Percentiles rank a stretch among this genome's conserved stretches.
Conservation (phyloP, 345 rosid species). For the Nasturtium officinale region DNA sequence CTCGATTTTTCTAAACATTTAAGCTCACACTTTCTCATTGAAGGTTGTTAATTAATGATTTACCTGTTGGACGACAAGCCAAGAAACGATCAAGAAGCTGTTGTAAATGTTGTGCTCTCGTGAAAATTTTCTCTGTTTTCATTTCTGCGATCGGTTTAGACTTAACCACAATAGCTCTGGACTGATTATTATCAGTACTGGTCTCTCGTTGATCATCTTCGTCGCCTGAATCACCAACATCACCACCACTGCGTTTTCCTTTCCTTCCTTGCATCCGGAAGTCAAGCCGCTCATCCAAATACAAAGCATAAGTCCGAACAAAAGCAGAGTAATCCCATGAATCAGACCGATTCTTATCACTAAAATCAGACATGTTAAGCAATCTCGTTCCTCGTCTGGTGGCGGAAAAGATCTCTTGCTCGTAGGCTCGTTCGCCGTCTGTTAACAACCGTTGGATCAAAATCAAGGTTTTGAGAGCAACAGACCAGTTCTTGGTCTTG, state of each 20-base stretch:
- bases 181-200: background rate
- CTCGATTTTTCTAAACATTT: too few species aligned
- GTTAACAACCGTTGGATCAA: constrained; percentile 62
- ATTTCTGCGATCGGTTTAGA: constrained; percentile 57
- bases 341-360: constrained; percentile 54
- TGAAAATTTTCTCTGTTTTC: constrained; percentile 55
- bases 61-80: constrained; percentile 91
- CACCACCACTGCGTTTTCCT: constrained; percentile 46
- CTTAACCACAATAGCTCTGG: constrained; percentile 24
- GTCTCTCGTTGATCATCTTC: constrained; percentile 46
- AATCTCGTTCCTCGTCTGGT: constrained; percentile 78
- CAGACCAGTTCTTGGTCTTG: constrained; percentile 59
- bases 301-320: constrained; percentile 69
- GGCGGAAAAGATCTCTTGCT: constrained; percentile 78
- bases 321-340: constrained; percentile 88
- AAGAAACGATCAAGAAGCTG: constrained; percentile 80
- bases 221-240: constrained; percentile 35
- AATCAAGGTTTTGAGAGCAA: constrained; percentile 76
- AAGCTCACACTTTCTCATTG: background rate
- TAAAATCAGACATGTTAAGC: constrained; percentile 82
- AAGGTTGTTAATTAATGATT: background rate
- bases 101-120: constrained; percentile 64
- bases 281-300: constrained; percentile 79
- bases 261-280: constrained; percentile 61
- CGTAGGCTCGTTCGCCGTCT: constrained; percentile 69